A percentile compares a stretch with the other conserved stretches of the same genome.
These are phyloP conservation scores for Talaromyces sp. DNA, from an alignment of 2,329 filamentous ascomycete genomes.

Conservation along the genomic window DNA sequence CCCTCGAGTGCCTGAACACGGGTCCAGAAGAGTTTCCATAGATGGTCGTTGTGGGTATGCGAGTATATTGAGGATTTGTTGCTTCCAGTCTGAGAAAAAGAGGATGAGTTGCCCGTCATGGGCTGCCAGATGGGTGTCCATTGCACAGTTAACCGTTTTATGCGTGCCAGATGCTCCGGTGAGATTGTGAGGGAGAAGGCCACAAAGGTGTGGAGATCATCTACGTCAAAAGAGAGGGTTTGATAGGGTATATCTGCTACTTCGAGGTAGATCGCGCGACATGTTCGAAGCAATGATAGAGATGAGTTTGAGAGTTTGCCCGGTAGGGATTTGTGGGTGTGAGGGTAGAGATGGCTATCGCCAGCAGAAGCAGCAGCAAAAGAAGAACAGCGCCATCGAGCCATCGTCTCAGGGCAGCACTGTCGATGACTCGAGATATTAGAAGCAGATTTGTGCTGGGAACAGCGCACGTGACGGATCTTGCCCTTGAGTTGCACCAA, in stretches of 20 bases:
- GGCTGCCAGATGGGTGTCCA: conserved; percentile 37
- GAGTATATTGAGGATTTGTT: conserved; percentile 26
- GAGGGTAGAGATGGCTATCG: conserved; percentile 29
- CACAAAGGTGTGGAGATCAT: conserved; percentile 37
- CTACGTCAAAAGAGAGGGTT: conserved; percentile 32
- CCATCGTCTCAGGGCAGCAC: conserved; percentile 33
- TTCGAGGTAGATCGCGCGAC: conserved; percentile 36
- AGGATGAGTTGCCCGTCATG: conserved; percentile 24
- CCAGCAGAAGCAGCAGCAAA: conserved; percentile 8
- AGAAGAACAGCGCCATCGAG: conserved; percentile 28
- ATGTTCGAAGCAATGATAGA: conserved; percentile 30
- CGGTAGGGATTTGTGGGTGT: conserved; percentile 30
- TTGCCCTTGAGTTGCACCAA: conserved; percentile 36
- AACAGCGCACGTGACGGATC: conserved; percentile 34
- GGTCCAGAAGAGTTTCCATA: conserved; percentile 33
- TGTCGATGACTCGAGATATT: conserved; percentile 28
- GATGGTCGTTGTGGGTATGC: conserved; percentile 35
- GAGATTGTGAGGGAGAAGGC: conserved; percentile 29
- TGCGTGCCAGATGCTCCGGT: conserved; percentile 20
- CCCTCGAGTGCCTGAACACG: conserved; percentile 23
- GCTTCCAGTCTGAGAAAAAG: neutral
- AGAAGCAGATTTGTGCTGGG: conserved; percentile 22
- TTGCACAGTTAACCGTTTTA: conserved; percentile 30
- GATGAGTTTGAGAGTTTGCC: conserved; percentile 25
- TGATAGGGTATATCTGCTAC: conserved; percentile 30